A percentile compares a stretch with the other conserved stretches of the same genome.
These are phyloP conservation scores for Solanum sitiens DNA, from an alignment of 257 asterid species.

Conservation along the genomic window DNA sequence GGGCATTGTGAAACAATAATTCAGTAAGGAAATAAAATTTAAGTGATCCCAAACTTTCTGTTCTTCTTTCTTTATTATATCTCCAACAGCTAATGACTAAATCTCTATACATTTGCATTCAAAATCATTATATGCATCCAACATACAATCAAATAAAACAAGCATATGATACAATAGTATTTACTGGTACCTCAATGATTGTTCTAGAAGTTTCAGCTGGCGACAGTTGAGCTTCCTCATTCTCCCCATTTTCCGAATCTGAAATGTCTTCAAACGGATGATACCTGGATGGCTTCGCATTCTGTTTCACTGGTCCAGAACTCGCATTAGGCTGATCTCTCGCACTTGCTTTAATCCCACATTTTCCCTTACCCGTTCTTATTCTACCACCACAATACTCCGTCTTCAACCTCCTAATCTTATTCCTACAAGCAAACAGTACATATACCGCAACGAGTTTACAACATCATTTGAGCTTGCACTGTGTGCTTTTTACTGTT, in stretches of 20 bases:
- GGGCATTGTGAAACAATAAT: neutral
- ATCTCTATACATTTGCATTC: neutral
- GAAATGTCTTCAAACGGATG: slow-evolving; percentile 92
- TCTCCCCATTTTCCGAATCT: slow-evolving; percentile 40
- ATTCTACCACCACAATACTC: slow-evolving; percentile 18
- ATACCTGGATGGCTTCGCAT: slow-evolving; percentile 85
- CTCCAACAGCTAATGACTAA: neutral
- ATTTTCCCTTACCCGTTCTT: slow-evolving; percentile 6
- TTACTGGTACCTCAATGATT: slow-evolving; percentile 50
- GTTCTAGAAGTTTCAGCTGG: slow-evolving; percentile 86
- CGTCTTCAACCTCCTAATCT: slow-evolving; percentile 5
- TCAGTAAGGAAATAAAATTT: neutral
- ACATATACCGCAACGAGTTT: neutral
- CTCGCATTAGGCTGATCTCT: slow-evolving; percentile 44
- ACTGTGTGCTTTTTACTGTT: neutral
- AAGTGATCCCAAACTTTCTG: neutral
- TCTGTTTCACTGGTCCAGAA: slow-evolving; percentile 68
- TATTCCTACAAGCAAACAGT: slow-evolving; percentile 14
- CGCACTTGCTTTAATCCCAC: slow-evolving; percentile 51
- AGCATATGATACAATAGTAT: neutral
- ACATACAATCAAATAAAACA: neutral
- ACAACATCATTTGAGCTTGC: neutral
- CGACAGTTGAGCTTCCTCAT: slow-evolving; percentile 47
- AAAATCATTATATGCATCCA: neutral
- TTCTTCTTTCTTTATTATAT: neutral